These are phyloP conservation scores for Yamadazyma blattariae DNA, from an alignment of 1,139 yeast genomes.

Conservation along the genomic window DNA sequence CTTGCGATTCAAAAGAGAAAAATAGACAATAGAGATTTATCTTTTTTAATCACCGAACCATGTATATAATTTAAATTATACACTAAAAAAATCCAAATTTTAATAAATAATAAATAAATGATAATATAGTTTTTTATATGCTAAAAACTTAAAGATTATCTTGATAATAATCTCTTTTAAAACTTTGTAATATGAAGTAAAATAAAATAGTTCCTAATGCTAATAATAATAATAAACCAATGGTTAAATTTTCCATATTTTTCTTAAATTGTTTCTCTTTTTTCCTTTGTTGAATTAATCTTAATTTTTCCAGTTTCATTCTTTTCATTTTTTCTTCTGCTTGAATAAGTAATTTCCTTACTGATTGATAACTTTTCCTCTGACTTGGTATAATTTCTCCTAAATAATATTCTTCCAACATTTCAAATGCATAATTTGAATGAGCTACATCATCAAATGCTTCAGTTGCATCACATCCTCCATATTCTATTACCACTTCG, in stretches of 20 bases:
- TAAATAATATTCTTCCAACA: conserved; percentile 37
- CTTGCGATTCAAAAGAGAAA: too few relatives aligned
- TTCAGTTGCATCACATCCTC: conserved; percentile 70
- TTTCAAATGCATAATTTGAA: conserved; percentile 39
- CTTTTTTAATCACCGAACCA: too few relatives aligned
- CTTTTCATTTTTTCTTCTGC: conserved; percentile 12
- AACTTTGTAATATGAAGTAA: conserved; percentile 26
- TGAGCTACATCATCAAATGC: conserved; percentile 56
- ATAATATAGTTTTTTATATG: too few relatives aligned
- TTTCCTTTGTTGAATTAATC: conserved; percentile 8
- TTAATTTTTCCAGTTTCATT: conserved; percentile 8
- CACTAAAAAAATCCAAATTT: too few relatives aligned
- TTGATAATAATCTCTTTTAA: conserved; percentile 23
- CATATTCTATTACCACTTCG: conserved; percentile 65
- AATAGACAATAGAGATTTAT: too few relatives aligned
- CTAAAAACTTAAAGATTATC: neutral
- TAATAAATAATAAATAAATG: too few relatives aligned
- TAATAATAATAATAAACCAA: conserved; percentile 19
- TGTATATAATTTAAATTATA: too few relatives aligned
- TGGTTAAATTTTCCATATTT: conserved; percentile 18
- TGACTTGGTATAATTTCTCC: conserved; percentile 29
- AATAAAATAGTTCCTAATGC: conserved; percentile 25
- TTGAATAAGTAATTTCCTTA: conserved; percentile 10
- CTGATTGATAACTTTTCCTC: conserved; percentile 12
- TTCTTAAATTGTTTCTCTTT: conserved; percentile 11